Percentiles rank a stretch among this genome's conserved stretches.
These are phyloP conservation scores for Coemansia sp. DNA, from an alignment of 192 early-diverging fungal genomes.

Conservation along the genomic window DNA sequence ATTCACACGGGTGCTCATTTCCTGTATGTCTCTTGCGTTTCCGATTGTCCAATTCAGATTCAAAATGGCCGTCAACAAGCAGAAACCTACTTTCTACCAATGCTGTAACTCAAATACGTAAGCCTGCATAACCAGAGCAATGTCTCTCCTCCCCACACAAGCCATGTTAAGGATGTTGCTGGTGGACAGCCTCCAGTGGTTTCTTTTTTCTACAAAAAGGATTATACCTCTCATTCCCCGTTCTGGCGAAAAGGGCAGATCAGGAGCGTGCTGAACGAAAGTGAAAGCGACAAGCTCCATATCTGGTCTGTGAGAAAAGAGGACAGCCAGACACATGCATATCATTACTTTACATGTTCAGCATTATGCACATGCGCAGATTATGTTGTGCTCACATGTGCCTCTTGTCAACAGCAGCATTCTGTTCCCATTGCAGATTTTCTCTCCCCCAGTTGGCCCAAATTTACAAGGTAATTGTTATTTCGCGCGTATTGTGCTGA, in stretches of 20 bases:
- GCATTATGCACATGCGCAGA: background rate
- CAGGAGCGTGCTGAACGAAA: no score
- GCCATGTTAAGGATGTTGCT: no score
- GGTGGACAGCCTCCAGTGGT: no score
- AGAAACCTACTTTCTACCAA: background rate
- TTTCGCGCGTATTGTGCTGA: background rate
- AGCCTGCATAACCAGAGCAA: background rate
- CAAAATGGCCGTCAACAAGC: background rate
- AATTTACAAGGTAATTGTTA: background rate
- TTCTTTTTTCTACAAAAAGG: no score
- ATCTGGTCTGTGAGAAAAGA: background rate
- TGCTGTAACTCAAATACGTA: conserved; percentile 1
- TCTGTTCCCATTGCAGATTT: no score
- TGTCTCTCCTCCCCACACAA: no score
- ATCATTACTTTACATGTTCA: background rate
- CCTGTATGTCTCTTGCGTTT: background rate
- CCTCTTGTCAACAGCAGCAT: background rate
- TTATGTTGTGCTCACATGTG: background rate
- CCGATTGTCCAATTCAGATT: conserved; percentile 9
- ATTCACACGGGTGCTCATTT: background rate
- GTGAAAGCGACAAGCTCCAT: background rate
- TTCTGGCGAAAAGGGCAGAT: no score
- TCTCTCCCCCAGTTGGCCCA: background rate
- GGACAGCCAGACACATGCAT: background rate
- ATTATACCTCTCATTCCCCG: no score